phyloP scores from a whole-genome alignment of 306 rosid genomes.

The Coriaria nepalensis region DNA sequence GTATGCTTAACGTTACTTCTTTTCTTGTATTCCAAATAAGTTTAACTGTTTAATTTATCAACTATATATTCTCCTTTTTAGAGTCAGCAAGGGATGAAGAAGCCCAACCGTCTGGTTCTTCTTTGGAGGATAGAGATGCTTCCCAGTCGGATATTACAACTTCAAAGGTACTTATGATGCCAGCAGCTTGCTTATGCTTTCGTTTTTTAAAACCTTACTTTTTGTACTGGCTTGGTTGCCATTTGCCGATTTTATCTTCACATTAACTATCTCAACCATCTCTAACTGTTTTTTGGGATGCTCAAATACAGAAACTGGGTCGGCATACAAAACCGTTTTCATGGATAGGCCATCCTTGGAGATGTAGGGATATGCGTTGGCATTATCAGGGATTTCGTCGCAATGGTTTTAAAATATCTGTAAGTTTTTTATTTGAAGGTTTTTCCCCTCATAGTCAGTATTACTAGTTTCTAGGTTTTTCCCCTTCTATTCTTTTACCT shows the following conservation, averaged over 20 bases:
- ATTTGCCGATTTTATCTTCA: not conserved
- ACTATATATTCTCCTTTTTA: constrained; percentile 8
- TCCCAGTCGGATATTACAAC: constrained; percentile 19
- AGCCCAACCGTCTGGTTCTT: constrained; percentile 10
- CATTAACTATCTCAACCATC: not conserved
- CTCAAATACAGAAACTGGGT: constrained; percentile 24
- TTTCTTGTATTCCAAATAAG: no score
- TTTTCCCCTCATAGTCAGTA: not conserved
- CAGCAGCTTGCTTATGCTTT: not conserved
- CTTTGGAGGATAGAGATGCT: constrained; percentile 16
- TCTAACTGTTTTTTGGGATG: constrained; percentile 24
- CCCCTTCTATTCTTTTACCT: not conserved
- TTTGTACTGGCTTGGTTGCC: not conserved
- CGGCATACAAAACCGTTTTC: constrained; percentile 23
- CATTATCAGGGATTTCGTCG: constrained; percentile 54
- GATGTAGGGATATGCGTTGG: constrained; percentile 45
- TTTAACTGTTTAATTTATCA: not conserved
- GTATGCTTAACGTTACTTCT: no score
- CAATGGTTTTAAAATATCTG: constrained; percentile 58
- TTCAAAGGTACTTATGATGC: constrained; percentile 35
- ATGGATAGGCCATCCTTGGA: constrained; percentile 66
- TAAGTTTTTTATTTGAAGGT: constrained; percentile 18
- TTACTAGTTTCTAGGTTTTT: not conserved
- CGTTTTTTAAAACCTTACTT: not conserved
- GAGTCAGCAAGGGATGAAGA: constrained; percentile 18